Percentiles rank a stretch among this genome's conserved stretches.
phyloP scores from a whole-genome alignment of 2,329 filamentous ascomycete species.

The Didymella pomorum region DNA sequence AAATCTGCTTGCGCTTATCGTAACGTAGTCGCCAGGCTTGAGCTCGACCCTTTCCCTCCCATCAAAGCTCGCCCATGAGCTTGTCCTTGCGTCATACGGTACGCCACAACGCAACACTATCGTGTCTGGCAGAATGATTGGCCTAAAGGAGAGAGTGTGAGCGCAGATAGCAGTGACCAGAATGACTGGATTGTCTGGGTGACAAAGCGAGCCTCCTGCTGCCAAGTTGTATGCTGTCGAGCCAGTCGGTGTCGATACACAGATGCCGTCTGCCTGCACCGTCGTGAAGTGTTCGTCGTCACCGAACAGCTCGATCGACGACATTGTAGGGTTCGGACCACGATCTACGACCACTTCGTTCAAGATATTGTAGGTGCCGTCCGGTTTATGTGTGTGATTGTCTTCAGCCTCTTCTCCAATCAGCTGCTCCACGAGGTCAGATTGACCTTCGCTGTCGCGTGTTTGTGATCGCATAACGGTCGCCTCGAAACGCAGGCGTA shows the following conservation, averaged over 20 bases:
- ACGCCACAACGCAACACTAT: slow-evolving; percentile 92
- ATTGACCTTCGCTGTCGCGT: slow-evolving; percentile 45
- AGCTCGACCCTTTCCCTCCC: slow-evolving; percentile 83
- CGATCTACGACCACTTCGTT: slow-evolving; percentile 98
- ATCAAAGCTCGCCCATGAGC: slow-evolving; percentile 97
- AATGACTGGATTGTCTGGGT: slow-evolving; percentile 96
- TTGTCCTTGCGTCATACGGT: slow-evolving; percentile 89
- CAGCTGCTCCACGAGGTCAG: slow-evolving; percentile 79
- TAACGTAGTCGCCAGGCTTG: slow-evolving; percentile 81
- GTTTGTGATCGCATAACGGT: slow-evolving; percentile 85
- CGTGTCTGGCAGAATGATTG: slow-evolving; percentile 95
- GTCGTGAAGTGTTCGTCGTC: slow-evolving; percentile 97
- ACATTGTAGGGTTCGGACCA: slow-evolving; percentile 94
- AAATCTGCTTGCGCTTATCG: slow-evolving; percentile 80
- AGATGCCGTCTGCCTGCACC: slow-evolving; percentile 89
- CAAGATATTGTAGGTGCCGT: slow-evolving; percentile 85
- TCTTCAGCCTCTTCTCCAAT: slow-evolving; percentile 87
- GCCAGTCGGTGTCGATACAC: slow-evolving; percentile 92
- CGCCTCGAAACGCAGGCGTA: slow-evolving; percentile 89
- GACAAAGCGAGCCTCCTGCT: slow-evolving; percentile 92
- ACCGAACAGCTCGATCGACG: slow-evolving; percentile 87
- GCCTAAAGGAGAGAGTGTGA: slow-evolving; percentile 92
- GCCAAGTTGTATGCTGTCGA: slow-evolving; percentile 96
- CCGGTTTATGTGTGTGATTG: slow-evolving; percentile 82
- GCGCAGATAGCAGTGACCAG: slow-evolving; percentile 93